phyloP scores from a whole-genome alignment of 768 basidiomycete species.

The Hypholoma fasciculare region DNA sequence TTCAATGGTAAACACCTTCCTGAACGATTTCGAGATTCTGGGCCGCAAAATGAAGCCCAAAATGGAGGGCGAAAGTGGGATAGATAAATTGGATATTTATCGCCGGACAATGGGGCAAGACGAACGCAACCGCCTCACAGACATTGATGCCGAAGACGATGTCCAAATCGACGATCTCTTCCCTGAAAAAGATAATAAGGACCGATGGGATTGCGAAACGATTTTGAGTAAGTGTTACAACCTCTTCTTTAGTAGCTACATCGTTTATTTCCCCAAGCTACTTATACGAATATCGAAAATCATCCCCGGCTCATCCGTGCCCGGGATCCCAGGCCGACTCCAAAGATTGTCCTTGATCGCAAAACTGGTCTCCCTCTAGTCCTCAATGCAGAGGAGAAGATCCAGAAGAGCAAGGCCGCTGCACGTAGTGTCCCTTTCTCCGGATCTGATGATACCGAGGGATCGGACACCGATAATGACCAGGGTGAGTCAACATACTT shows the following conservation, averaged over 20 bases:
- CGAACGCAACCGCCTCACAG: conserved; percentile 49
- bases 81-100: conserved; percentile 79
- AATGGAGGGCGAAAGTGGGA: conserved; percentile 69
- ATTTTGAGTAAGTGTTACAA: conserved; percentile 71
- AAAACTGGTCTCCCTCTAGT: conserved; percentile 76
- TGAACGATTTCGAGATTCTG: conserved; percentile 87
- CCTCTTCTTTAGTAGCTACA: not conserved
- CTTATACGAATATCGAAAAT: conserved; percentile 97
- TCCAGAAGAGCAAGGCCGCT: conserved; percentile 13
- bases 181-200: conserved; percentile 58
- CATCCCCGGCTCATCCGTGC: conserved; percentile 88
- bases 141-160: conserved; percentile 47
- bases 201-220: conserved; percentile 95
- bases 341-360: conserved; percentile 72
- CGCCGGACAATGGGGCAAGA: conserved; percentile 77
- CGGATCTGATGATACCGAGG: conserved; percentile 22
- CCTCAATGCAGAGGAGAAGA: conserved; percentile 20
- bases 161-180: conserved; percentile 43
- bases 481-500: conserved; percentile 17
- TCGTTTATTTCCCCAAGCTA: conserved; percentile 49
- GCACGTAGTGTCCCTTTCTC: conserved; percentile 14
- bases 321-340: conserved; percentile 49
- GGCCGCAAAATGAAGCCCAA: conserved; percentile 84
- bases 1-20: conserved; percentile 89
- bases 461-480: conserved; percentile 27